Conservation (phyloP, 2,329 filamentous ascomycete species). For the Cladosporium sp. region DNA sequence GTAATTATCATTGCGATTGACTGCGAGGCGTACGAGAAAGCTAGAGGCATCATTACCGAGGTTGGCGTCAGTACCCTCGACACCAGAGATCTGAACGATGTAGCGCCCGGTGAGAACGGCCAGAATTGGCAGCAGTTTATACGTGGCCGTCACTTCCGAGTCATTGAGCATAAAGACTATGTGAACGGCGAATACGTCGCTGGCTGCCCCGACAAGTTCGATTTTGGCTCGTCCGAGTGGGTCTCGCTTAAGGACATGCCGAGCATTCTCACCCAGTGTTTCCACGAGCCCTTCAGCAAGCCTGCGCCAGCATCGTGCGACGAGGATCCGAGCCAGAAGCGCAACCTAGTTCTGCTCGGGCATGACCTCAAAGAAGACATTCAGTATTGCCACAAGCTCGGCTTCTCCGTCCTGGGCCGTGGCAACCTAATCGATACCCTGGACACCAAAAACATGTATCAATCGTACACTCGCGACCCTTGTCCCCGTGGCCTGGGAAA, state of each 20-base stretch:
- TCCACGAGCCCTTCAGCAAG: constrained; percentile 52
- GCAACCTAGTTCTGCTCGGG: constrained; percentile 72
- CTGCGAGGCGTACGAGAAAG: constrained; percentile 72
- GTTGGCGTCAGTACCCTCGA: constrained; percentile 81
- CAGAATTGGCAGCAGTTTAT: constrained; percentile 65
- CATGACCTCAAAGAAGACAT: constrained; percentile 69
- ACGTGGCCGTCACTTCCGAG: constrained; percentile 68
- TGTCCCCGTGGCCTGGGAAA: constrained; percentile 52
- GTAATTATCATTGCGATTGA: constrained; percentile 76
- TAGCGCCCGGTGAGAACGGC: constrained; percentile 59
- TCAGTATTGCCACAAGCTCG: constrained; percentile 60
- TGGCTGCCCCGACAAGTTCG: constrained; percentile 70
- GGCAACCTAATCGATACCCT: constrained; percentile 58
- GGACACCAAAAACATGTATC: constrained; percentile 71
- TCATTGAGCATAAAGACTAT: constrained; percentile 59
- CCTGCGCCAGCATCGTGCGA: background rate
- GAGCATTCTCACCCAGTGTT: constrained; percentile 49
- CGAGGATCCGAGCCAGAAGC: constrained; percentile 32
- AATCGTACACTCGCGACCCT: constrained; percentile 52
- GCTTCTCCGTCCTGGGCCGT: constrained; percentile 55
- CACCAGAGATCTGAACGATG: constrained; percentile 53
- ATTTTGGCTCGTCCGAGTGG: constrained; percentile 64
- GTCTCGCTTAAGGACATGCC: constrained; percentile 45
- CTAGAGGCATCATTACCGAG: constrained; percentile 69
- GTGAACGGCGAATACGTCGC: constrained; percentile 64